Conservation (phyloP, 257 asterid species). For the Coffea eugenioides region DNA sequence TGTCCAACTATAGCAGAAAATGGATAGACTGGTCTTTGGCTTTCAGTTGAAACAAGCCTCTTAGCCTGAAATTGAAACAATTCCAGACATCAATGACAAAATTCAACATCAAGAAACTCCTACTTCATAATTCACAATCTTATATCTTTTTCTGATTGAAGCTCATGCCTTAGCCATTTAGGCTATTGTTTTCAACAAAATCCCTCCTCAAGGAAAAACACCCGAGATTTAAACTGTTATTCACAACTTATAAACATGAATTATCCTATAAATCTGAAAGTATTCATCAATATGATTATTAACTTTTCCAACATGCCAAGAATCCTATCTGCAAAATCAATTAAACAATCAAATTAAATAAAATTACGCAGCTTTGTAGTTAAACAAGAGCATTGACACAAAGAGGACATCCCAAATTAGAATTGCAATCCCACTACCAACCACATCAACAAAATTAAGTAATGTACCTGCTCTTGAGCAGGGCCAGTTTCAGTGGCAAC, state of each 20-base stretch:
- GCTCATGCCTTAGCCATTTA: not conserved
- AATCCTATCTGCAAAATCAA: not conserved
- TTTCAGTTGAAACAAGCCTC: conserved; percentile 59
- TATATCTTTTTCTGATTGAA: not conserved
- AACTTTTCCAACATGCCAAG: not conserved
- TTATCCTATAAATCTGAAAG: not conserved
- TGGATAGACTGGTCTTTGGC: conserved; percentile 90
- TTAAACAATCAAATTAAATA: not conserved
- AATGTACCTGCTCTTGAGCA: conserved; percentile 56
- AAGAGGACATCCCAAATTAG: not conserved
- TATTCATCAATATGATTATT: not conserved
- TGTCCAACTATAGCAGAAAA: conserved; percentile 98
- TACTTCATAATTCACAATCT: not conserved
- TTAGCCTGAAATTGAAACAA: conserved; percentile 35
- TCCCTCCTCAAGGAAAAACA: not conserved
- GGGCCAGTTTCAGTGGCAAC: conserved; percentile 72
- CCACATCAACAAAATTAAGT: not conserved
- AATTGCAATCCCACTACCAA: not conserved
- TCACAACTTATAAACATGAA: not conserved
- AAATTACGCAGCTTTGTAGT: not conserved
- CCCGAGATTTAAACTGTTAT: not conserved
- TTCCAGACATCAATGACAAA: not conserved
- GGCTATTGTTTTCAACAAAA: not conserved
- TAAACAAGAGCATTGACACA: not conserved
- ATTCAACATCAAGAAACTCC: not conserved